phyloP scores from a whole-genome alignment of 768 basidiomycete genomes.

The Exidia glandulosa region DNA sequence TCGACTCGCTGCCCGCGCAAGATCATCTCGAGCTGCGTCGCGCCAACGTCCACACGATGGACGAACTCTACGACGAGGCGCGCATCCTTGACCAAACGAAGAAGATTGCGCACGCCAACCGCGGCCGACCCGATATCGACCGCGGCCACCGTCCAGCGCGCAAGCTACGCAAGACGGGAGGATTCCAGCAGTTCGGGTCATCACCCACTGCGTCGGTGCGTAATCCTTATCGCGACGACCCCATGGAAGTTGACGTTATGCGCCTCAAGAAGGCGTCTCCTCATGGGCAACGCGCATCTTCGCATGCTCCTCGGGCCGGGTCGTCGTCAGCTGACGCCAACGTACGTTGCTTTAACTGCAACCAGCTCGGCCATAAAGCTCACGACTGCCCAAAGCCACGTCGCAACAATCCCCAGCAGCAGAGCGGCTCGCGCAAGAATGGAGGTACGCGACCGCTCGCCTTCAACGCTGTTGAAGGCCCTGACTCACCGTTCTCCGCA shows the following conservation, averaged over 20 bases:
- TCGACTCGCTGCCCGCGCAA: background rate
- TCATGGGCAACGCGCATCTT: background rate
- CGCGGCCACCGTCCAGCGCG: background rate
- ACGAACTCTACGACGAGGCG: background rate
- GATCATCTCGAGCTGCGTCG: background rate
- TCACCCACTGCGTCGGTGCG: background rate
- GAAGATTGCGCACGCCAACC: background rate
- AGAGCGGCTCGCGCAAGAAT: background rate
- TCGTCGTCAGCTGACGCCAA: background rate
- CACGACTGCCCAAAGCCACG: background rate
- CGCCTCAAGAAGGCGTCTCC: background rate
- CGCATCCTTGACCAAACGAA: background rate
- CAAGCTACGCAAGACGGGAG: too few relatives aligned
- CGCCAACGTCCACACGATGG: background rate
- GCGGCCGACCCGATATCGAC: background rate
- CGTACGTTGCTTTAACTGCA: background rate
- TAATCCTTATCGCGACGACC: background rate
- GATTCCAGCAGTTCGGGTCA: background rate
- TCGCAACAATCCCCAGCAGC: background rate
- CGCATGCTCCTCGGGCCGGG: too few relatives aligned
- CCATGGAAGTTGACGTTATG: background rate
- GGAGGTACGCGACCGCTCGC: background rate
- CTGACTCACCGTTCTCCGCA: background rate
- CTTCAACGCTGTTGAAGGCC: background rate
- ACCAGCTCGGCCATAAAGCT: background rate